These are phyloP conservation scores for Leucosporidium scottii DNA, from an alignment of 768 basidiomycete species.

Conservation along the genomic window DNA sequence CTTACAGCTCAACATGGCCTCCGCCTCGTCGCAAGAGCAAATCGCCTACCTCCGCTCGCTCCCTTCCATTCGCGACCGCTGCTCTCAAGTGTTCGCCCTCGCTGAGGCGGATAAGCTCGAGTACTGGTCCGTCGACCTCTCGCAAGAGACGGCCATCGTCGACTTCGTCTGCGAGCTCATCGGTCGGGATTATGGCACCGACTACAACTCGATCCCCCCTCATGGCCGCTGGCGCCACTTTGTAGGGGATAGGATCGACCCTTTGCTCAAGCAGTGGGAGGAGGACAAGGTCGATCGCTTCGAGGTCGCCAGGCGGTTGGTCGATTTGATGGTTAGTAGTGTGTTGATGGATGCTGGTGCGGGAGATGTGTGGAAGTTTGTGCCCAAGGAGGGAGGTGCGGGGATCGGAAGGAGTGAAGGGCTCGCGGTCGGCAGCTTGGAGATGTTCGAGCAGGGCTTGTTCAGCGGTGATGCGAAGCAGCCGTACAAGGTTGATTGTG, in stretches of 20 bases:
- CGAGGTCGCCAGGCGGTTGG: constrained; percentile 61
- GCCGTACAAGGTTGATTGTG: constrained; percentile 74
- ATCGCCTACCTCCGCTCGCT: constrained; percentile 66
- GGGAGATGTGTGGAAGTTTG: constrained; percentile 71
- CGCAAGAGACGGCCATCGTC: constrained; percentile 55
- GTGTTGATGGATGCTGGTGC: constrained; percentile 94
- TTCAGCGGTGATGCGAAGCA: constrained; percentile 64
- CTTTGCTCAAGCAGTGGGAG: constrained; percentile 33
- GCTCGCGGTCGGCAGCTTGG: constrained; percentile 76
- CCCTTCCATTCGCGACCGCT: constrained; percentile 83
- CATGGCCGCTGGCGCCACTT: constrained; percentile 80
- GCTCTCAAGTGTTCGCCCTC: constrained; percentile 66
- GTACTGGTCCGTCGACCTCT: constrained; percentile 79
- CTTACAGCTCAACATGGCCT: constrained; percentile 4
- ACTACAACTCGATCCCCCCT: constrained; percentile 54
- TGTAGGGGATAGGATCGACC: constrained; percentile 32
- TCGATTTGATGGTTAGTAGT: constrained; percentile 85
- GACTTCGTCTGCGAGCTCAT: constrained; percentile 38
- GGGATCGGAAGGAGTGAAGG: constrained; percentile 62
- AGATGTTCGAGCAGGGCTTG: constrained; percentile 77
- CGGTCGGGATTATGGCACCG: constrained; percentile 63
- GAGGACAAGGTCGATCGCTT: constrained; percentile 20
- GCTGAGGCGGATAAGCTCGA: constrained; percentile 66
- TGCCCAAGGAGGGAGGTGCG: constrained; percentile 49
- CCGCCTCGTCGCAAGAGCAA: constrained; percentile 1